Evolutionary conservation across 2,329 filamentous ascomycete species (phyloP).

Genomic region (Coleophoma crateriformis): DNA sequence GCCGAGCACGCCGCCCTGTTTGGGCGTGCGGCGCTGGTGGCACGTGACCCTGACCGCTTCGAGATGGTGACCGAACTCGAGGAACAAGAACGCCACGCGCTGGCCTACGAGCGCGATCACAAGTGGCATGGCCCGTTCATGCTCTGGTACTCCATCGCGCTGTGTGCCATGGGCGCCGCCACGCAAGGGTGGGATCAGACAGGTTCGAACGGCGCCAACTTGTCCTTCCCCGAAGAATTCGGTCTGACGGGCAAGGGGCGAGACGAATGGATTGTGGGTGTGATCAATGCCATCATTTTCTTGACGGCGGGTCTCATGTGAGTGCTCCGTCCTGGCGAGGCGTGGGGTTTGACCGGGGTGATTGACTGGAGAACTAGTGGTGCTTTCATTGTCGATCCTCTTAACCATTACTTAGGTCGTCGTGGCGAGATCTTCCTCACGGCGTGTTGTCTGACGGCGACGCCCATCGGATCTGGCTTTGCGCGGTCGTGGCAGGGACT

Average conservation of each 20-base stretch:
- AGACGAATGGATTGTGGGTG: slow-evolving; percentile 46
- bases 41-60: slow-evolving; percentile 22
- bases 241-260: slow-evolving; percentile 24
- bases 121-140: slow-evolving; percentile 59
- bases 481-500: slow-evolving; percentile 53
- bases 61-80: slow-evolving; percentile 16
- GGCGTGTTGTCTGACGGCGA: slow-evolving; percentile 76
- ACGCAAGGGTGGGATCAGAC: slow-evolving; percentile 38
- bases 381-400: slow-evolving; percentile 61
- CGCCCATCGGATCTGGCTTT: slow-evolving; percentile 53
- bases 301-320: slow-evolving; percentile 38
- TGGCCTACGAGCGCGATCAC: slow-evolving; percentile 51
- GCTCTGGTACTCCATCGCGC: slow-evolving; percentile 60
- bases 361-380: slow-evolving; percentile 37
- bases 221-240: slow-evolving; percentile 32
- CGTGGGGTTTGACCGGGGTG: slow-evolving; percentile 30
- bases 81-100: slow-evolving; percentile 28
- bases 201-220: slow-evolving; percentile 38
- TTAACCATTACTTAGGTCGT: slow-evolving; percentile 58
- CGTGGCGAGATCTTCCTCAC: slow-evolving; percentile 69
- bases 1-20: slow-evolving; percentile 52
- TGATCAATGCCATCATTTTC: slow-evolving; percentile 50
- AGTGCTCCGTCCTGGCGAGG: slow-evolving; percentile 37
- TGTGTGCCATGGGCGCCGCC: slow-evolving; percentile 64
- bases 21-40: slow-evolving; percentile 50